Conservation (phyloP, 306 rosid genomes). For the Hylodesmum podocarpum region DNA sequence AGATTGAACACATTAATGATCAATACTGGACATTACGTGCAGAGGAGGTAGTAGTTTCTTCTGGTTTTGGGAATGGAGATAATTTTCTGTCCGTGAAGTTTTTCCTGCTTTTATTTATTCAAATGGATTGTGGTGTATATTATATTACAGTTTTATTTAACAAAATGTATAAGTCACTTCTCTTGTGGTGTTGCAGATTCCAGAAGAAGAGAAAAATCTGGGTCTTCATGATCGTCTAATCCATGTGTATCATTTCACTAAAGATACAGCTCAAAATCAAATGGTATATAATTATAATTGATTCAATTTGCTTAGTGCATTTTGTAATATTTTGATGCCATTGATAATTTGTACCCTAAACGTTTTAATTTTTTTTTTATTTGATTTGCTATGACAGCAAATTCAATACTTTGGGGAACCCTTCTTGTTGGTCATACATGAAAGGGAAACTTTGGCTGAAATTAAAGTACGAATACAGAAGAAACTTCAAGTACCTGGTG, state of each 20-base stretch:
- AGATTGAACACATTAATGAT: slow-evolving; percentile 85
- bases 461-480: slow-evolving; percentile 68
- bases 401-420: slow-evolving; percentile 94
- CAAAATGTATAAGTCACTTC: not conserved
- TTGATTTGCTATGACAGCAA: slow-evolving; percentile 51
- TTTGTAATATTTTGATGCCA: slow-evolving; percentile 11
- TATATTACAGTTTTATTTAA: not conserved
- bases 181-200: slow-evolving; percentile 46
- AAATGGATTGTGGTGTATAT: not conserved
- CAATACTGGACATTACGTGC: slow-evolving; percentile 96
- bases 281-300: slow-evolving; percentile 45
- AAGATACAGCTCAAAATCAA: slow-evolving; percentile 79
- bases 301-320: slow-evolving; percentile 17
- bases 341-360: not conserved
- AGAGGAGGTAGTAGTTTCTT: slow-evolving; percentile 66
- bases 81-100: not conserved
- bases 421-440: slow-evolving; percentile 84
- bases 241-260: slow-evolving; percentile 86
- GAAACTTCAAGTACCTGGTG: slow-evolving; percentile 81
- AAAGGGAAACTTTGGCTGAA: slow-evolving; percentile 77
- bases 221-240: slow-evolving; percentile 74
- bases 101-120: slow-evolving; percentile 24
- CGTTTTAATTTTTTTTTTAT: slow-evolving; percentile 6
- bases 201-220: slow-evolving; percentile 86
- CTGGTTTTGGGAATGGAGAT: not conserved